Evolutionary conservation across 176 grass and related monocot genomes (phyloP).

Genomic region (Ensete ventricosum): DNA sequence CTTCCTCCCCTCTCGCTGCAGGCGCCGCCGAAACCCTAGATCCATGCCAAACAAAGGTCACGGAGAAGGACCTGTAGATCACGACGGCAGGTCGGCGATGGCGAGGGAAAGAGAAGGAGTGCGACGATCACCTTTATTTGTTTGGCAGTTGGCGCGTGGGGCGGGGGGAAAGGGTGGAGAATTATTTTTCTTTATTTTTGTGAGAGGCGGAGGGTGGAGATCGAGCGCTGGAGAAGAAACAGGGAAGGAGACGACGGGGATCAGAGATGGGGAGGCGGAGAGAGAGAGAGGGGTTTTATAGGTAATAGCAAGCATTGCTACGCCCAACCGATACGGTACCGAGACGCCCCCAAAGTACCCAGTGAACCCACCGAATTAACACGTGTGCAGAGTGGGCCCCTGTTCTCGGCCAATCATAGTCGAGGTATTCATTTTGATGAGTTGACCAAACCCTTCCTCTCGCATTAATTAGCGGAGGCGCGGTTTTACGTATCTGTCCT

Average conservation of each 20-base stretch:
- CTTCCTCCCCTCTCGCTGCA: too few species aligned
- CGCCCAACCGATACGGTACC: too few species aligned
- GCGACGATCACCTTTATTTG: neutral
- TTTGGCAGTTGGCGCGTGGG: neutral
- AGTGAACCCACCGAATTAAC: too few species aligned
- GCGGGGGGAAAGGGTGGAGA: neutral
- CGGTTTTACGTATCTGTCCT: too few species aligned
- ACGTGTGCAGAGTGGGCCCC: too few species aligned
- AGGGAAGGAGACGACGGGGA: neutral
- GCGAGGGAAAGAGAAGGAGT: neutral
- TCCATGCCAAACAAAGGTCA: neutral
- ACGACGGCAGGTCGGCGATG: neutral
- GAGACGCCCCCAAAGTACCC: too few species aligned
- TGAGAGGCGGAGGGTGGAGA: neutral
- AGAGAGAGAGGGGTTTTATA: too few species aligned
- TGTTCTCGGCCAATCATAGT: too few species aligned
- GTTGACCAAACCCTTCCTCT: too few species aligned
- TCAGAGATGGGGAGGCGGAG: neutral
- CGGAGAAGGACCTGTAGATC: neutral
- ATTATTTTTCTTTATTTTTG: neutral
- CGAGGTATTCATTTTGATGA: too few species aligned
- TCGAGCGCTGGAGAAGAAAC: slow-evolving; percentile 15
- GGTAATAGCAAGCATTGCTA: too few species aligned
- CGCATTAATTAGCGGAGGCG: too few species aligned
- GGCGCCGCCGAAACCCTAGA: neutral